phyloP scores from a whole-genome alignment of 2,329 filamentous ascomycete species.

The Pyrenochaeta sp. region DNA sequence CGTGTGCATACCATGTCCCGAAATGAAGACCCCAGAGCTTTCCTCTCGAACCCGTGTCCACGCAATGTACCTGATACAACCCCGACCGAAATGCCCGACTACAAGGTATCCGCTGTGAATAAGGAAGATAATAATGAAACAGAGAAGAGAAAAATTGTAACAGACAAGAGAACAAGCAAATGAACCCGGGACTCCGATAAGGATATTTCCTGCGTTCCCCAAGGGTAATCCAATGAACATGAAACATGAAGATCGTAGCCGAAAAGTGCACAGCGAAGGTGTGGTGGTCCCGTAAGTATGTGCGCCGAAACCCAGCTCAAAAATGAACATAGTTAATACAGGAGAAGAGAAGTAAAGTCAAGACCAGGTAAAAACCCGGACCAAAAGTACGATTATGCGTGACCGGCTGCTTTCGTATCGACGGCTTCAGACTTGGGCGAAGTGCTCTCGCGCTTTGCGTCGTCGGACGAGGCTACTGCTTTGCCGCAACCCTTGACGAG shows the following conservation, averaged over 20 bases:
- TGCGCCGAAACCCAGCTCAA: constrained; percentile 18
- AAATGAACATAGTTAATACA: constrained; percentile 46
- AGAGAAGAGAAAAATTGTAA: constrained; percentile 12
- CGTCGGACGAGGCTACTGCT: constrained; percentile 39
- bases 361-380: constrained; percentile 12
- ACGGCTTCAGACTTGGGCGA: constrained; percentile 40
- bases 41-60: too few relatives aligned
- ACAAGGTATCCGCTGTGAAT: constrained; percentile 44
- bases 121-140: constrained; percentile 11
- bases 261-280: constrained; percentile 36
- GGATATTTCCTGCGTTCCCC: constrained; percentile 25
- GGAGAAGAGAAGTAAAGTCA: constrained; percentile 30
- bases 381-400: constrained; percentile 24
- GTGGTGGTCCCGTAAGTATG: constrained; percentile 22
- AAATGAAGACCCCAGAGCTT: constrained; percentile 10
- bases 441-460: constrained; percentile 43
- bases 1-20: constrained; percentile 9
- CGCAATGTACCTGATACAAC: constrained; percentile 34
- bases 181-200: constrained; percentile 23
- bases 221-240: constrained; percentile 26
- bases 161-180: constrained; percentile 15
- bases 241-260: constrained; percentile 36
- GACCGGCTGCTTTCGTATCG: constrained; percentile 37
- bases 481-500: constrained; percentile 73
- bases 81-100: constrained; percentile 22